phyloP scores from a whole-genome alignment of 2,329 filamentous ascomycete genomes.

The Cladobotryum mycophilum region DNA sequence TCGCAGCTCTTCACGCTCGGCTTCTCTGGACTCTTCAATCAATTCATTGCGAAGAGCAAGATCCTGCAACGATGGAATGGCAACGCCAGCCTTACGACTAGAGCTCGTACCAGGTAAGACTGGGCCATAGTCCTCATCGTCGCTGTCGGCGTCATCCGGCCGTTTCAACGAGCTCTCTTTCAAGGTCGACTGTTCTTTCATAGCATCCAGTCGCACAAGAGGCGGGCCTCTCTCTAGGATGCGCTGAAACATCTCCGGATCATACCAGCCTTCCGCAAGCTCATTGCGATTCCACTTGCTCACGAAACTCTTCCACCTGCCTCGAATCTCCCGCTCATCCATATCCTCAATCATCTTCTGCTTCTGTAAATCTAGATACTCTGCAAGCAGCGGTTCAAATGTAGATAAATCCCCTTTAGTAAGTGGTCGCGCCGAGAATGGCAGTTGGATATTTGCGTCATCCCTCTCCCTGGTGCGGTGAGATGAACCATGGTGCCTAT shows the following conservation, averaged over 20 bases:
- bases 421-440: constrained; percentile 59
- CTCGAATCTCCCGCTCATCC: constrained; percentile 67
- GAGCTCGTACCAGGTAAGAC: constrained; percentile 17
- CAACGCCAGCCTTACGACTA: constrained; percentile 39
- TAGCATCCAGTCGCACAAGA: background rate
- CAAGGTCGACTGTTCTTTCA: no score
- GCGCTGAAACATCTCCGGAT: constrained; percentile 59
- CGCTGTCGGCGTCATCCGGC: constrained; percentile 29
- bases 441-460: constrained; percentile 38
- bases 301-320: constrained; percentile 90
- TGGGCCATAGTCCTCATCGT: constrained; percentile 53
- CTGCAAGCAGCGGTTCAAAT: constrained; percentile 68
- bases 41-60: constrained; percentile 55
- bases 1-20: constrained; percentile 51
- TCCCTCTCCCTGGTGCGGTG: constrained; percentile 1
- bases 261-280: constrained; percentile 89
- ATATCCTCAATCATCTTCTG: constrained; percentile 61
- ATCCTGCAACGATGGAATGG: constrained; percentile 69
- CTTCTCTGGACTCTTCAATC: constrained; percentile 41
- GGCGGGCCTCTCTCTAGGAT: constrained; percentile 24
- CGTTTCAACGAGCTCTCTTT: no score
- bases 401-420: constrained; percentile 60
- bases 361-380: constrained; percentile 88
- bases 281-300: constrained; percentile 88
- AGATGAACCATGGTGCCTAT: constrained; percentile 14